phyloP scores from a whole-genome alignment of 345 rosid species.

The Nephelium lappaceum region DNA sequence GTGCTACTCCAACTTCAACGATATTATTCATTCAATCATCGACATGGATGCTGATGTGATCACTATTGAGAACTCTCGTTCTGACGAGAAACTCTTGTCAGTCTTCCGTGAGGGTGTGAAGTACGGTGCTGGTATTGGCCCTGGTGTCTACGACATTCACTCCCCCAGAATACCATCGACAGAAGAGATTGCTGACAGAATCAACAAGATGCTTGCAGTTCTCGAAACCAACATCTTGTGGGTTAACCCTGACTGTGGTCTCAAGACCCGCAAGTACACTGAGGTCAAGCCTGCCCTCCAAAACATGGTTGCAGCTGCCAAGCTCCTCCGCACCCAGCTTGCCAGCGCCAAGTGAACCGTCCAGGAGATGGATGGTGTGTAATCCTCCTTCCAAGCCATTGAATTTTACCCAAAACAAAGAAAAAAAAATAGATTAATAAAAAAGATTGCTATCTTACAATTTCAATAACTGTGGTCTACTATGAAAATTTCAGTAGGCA shows the following conservation, averaged over 20 bases:
- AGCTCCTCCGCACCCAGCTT: slow-evolving; percentile 87
- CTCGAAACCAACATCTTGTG: slow-evolving; percentile 87
- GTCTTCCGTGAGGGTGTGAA: slow-evolving; percentile 99
- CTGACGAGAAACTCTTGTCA: slow-evolving; percentile 94
- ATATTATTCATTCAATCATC: slow-evolving; percentile 93
- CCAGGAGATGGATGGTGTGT: slow-evolving; percentile 16
- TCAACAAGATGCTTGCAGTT: slow-evolving; percentile 96
- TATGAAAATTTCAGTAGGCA: slow-evolving; percentile 26
- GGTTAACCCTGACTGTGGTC: slow-evolving; percentile 99
- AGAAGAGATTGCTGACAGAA: slow-evolving; percentile 88
- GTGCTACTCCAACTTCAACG: slow-evolving; percentile 99
- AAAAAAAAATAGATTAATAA: neutral
- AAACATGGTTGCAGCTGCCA: slow-evolving; percentile 92
- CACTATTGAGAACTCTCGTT: slow-evolving; percentile 98
- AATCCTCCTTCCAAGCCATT: neutral
- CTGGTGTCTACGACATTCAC: slow-evolving; percentile 96
- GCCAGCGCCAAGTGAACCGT: slow-evolving; percentile 73
- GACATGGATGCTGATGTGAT: slow-evolving; percentile 99
- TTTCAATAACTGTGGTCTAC: slow-evolving; percentile 28
- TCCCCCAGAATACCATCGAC: slow-evolving; percentile 95
- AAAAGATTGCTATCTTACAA: slow-evolving; percentile 2
- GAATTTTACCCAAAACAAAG: slow-evolving; percentile 11
- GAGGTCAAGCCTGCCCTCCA: slow-evolving; percentile 93
- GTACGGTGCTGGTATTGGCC: slow-evolving; percentile 97
- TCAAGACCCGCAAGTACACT: slow-evolving; percentile 86